phyloP scores from a whole-genome alignment of 2,329 filamentous ascomycete genomes.

The Sporothrix brasiliensis region DNA sequence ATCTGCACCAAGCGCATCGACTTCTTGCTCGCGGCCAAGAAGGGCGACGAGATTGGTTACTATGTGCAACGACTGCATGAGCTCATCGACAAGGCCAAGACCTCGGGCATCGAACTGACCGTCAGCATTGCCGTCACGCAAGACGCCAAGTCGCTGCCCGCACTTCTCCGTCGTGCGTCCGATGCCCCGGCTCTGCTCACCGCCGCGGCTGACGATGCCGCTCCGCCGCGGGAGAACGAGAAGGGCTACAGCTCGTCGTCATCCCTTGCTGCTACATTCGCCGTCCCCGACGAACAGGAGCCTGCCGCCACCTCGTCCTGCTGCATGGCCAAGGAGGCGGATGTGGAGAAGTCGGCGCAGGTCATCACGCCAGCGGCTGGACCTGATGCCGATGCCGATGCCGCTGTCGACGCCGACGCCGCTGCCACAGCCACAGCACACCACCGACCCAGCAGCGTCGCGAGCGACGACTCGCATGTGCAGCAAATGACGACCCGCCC shows the following conservation, averaged over 20 bases:
- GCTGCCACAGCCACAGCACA: not conserved
- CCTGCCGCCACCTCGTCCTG: constrained; percentile 6
- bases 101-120: constrained; percentile 52
- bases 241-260: constrained; percentile 11
- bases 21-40: constrained; percentile 56
- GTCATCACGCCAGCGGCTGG: not conserved
- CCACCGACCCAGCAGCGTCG: constrained; percentile 34
- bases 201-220: not conserved
- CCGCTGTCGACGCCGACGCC: not conserved
- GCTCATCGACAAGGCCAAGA: constrained; percentile 49
- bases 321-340: constrained; percentile 34
- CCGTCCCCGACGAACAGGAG: not conserved
- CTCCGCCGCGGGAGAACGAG: not conserved
- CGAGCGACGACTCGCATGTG: constrained; percentile 48
- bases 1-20: constrained; percentile 58
- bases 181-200: not conserved
- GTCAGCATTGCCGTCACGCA: constrained; percentile 60
- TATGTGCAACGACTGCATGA: constrained; percentile 56
- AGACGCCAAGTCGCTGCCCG: constrained; percentile 24
- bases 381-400: not conserved
- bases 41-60: constrained; percentile 58
- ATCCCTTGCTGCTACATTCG: not conserved
- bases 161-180: not conserved
- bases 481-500: constrained; percentile 53
- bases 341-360: constrained; percentile 39